These are phyloP conservation scores for Amanita molliuscula DNA, from an alignment of 768 basidiomycete species.

Conservation along the genomic window DNA sequence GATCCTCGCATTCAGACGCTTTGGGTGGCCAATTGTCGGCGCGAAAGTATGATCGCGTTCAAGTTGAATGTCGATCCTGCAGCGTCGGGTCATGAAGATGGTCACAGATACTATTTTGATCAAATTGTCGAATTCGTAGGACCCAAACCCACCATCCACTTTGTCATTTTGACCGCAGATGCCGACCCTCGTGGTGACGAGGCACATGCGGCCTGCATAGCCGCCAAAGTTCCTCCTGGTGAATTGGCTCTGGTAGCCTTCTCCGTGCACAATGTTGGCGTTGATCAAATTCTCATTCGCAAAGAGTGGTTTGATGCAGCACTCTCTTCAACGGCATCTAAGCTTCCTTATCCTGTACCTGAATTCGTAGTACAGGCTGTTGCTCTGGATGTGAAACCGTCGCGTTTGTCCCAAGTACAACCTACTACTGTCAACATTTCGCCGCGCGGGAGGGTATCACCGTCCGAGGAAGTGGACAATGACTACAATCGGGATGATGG, in stretches of 20 bases:
- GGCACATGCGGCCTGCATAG: constrained; percentile 74
- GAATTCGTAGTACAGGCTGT: constrained; percentile 15
- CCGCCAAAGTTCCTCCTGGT: constrained; percentile 67
- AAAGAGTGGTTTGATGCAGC: constrained; percentile 82
- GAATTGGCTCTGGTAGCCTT: constrained; percentile 79
- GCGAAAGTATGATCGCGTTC: constrained; percentile 77
- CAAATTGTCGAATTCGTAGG: constrained; percentile 78
- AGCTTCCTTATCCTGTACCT: constrained; percentile 42
- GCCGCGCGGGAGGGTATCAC: constrained; percentile 52
- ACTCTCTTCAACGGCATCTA: constrained; percentile 40
- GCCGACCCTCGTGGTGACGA: constrained; percentile 77
- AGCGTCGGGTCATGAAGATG: constrained; percentile 50
- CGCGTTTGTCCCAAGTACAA: constrained; percentile 5
- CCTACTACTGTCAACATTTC: constrained; percentile 14
- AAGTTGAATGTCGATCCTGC: constrained; percentile 62
- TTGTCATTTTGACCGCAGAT: constrained; percentile 79
- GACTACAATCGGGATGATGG: constrained; percentile 54
- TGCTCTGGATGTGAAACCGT: constrained; percentile 15
- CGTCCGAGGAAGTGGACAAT: constrained; percentile 64
- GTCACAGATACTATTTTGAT: constrained; percentile 58
- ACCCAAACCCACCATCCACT: constrained; percentile 80
- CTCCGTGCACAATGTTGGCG: constrained; percentile 83
- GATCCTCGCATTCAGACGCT: constrained; percentile 78
- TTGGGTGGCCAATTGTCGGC: constrained; percentile 80
- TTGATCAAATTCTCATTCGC: constrained; percentile 79